Percentiles rank a stretch among this genome's conserved stretches.
Evolutionary conservation across 345 rosid genomes (phyloP).

Genomic region (Salix viminalis): DNA sequence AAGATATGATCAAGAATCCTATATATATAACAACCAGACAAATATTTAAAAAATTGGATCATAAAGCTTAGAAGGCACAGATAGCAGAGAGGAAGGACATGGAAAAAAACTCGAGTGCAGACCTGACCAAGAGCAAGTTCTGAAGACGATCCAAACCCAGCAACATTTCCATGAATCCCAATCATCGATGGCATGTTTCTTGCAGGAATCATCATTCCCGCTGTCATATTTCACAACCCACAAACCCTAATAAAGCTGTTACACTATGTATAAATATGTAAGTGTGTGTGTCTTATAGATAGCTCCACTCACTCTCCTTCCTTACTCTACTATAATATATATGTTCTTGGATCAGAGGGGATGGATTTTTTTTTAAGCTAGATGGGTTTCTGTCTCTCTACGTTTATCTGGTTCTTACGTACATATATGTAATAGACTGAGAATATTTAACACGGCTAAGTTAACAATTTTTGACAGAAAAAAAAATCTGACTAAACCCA

Average conservation of each 20-base stretch:
- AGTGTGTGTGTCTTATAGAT: background rate
- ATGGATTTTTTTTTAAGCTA: background rate
- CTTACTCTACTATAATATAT: background rate
- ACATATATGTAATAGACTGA: slow-evolving; percentile 17
- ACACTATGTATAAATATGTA: background rate
- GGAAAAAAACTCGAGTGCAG: background rate
- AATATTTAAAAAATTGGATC: background rate
- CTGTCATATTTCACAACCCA: slow-evolving; percentile 41
- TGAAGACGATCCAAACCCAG: slow-evolving; percentile 51
- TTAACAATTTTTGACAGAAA: slow-evolving; percentile 25
- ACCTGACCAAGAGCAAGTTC: slow-evolving; percentile 57
- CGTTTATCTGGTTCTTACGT: slow-evolving; percentile 16
- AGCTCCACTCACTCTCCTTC: background rate
- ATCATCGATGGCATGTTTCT: slow-evolving; percentile 52
- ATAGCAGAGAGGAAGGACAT: background rate
- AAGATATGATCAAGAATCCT: background rate
- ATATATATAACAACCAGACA: background rate
- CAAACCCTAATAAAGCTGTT: slow-evolving; percentile 16
- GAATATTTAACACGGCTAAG: slow-evolving; percentile 7
- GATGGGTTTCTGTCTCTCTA: background rate
- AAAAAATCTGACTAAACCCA: slow-evolving; percentile 15
- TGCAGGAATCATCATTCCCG: slow-evolving; percentile 58
- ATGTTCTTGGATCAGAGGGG: background rate
- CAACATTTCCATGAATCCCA: slow-evolving; percentile 32
- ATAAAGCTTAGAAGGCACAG: background rate